Conservation (phyloP, 2,329 filamentous ascomycete genomes). For the Sporothrix globosa region DNA sequence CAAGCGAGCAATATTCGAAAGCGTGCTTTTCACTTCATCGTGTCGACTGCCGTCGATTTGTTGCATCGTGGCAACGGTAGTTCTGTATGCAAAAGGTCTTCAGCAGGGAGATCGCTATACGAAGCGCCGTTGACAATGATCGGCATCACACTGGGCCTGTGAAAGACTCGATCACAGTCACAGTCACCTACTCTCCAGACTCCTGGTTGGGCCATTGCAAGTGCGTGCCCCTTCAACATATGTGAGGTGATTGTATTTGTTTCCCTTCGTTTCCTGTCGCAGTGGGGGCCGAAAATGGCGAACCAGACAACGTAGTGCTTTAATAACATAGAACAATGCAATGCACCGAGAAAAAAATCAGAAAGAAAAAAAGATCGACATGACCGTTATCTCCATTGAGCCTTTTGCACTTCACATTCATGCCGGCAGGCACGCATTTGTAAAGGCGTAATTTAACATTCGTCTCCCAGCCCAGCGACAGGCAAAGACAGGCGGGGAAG, state of each 20-base stretch:
- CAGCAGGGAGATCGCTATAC: no score
- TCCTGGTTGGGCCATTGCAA: not conserved
- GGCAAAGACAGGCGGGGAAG: not conserved
- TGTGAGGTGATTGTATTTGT: not conserved
- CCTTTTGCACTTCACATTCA: not conserved
- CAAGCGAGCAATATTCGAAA: not conserved
- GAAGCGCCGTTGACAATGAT: not conserved
- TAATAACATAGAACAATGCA: not conserved
- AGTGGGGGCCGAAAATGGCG: not conserved
- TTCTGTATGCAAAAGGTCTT: no score
- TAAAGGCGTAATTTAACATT: not conserved
- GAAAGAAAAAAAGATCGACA: not conserved
- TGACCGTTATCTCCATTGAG: not conserved
- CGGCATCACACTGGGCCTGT: not conserved
- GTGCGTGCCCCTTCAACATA: not conserved
- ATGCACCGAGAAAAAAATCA: no score
- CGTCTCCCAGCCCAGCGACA: not conserved
- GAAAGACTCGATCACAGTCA: not conserved
- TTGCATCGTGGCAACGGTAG: not conserved
- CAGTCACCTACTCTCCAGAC: not conserved
- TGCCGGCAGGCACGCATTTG: not conserved
- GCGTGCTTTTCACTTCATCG: not conserved
- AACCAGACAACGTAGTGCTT: not conserved
- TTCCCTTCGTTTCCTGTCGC: conserved; percentile 6
- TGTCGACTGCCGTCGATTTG: not conserved